Percentiles rank a stretch among this genome's conserved stretches.
Evolutionary conservation across 1,284 basidiomycete genomes (phyloP).

Genomic region (Gastroboletus turbinatus): DNA sequence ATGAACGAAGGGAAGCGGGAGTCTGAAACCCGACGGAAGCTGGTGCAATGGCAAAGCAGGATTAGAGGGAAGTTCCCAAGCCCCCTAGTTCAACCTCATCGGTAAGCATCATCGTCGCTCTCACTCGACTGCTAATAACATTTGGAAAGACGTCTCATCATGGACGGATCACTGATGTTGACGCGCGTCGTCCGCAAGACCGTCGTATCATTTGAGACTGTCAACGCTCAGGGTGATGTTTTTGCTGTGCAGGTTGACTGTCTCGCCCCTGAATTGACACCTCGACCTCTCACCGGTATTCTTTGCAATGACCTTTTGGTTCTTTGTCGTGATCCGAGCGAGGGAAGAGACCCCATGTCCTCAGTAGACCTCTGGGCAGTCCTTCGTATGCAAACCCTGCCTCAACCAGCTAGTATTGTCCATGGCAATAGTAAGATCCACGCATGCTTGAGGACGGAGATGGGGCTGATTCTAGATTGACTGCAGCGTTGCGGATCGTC

Average conservation of each 20-base stretch:
- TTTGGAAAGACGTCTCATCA: slow-evolving; percentile 70
- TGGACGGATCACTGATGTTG: slow-evolving; percentile 82
- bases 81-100: slow-evolving; percentile 96
- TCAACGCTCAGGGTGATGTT: slow-evolving; percentile 73
- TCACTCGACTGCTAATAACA: slow-evolving; percentile 8
- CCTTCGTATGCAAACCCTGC: slow-evolving; percentile 85
- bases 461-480: slow-evolving; percentile 3
- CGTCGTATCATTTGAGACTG: slow-evolving; percentile 79
- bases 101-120: slow-evolving; percentile 45
- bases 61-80: slow-evolving; percentile 92
- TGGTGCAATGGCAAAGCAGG: slow-evolving; percentile 90
- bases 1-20: slow-evolving; percentile 98
- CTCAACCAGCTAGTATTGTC: slow-evolving; percentile 87
- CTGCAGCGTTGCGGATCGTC: slow-evolving; percentile 72
- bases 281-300: slow-evolving; percentile 73
- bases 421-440: slow-evolving; percentile 71
- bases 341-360: slow-evolving; percentile 69
- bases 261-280: slow-evolving; percentile 78
- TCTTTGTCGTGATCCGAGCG: slow-evolving; percentile 78
- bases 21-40: slow-evolving; percentile 82
- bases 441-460: slow-evolving; percentile 8
- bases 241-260: slow-evolving; percentile 87
- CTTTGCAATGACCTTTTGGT: slow-evolving; percentile 93
- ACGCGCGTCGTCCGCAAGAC: slow-evolving; percentile 90
- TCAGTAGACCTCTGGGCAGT: slow-evolving; percentile 91